Conservation (phyloP, 345 rosid genomes). For the Punica granatum region DNA sequence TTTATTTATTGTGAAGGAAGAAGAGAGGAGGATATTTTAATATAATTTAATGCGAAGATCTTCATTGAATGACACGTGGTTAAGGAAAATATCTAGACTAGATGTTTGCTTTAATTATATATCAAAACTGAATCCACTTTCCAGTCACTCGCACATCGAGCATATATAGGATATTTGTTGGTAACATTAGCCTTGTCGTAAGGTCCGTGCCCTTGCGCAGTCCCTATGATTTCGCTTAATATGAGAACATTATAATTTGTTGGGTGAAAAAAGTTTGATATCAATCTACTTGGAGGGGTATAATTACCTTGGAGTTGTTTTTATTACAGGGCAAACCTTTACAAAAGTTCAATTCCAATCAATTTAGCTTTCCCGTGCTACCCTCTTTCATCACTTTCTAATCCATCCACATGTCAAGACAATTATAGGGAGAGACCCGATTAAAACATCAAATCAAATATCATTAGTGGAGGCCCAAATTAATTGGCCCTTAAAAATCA, state of each 20-base stretch:
- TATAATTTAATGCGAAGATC: too few relatives aligned
- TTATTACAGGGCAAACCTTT: neutral
- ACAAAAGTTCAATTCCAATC: neutral
- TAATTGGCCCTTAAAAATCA: neutral
- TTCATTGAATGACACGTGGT: too few relatives aligned
- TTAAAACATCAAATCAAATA: neutral
- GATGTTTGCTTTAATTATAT: too few relatives aligned
- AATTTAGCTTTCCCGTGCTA: neutral
- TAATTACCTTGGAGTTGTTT: neutral
- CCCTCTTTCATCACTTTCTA: neutral
- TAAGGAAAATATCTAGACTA: too few relatives aligned
- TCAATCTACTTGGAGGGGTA: neutral
- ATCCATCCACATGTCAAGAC: slow-evolving; percentile 8
- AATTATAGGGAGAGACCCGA: neutral
- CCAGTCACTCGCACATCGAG: too few relatives aligned
- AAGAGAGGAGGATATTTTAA: too few relatives aligned
- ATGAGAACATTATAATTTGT: neutral
- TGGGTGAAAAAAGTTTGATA: neutral
- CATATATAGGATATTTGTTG: too few relatives aligned
- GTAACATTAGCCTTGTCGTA: too few relatives aligned
- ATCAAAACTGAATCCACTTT: too few relatives aligned
- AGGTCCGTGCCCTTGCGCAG: too few relatives aligned
- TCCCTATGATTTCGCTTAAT: neutral
- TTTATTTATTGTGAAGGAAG: too few relatives aligned
- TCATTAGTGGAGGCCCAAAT: neutral